phyloP scores from a whole-genome alignment of 2,329 filamentous ascomycete genomes.

The Botrytis galanthina region DNA sequence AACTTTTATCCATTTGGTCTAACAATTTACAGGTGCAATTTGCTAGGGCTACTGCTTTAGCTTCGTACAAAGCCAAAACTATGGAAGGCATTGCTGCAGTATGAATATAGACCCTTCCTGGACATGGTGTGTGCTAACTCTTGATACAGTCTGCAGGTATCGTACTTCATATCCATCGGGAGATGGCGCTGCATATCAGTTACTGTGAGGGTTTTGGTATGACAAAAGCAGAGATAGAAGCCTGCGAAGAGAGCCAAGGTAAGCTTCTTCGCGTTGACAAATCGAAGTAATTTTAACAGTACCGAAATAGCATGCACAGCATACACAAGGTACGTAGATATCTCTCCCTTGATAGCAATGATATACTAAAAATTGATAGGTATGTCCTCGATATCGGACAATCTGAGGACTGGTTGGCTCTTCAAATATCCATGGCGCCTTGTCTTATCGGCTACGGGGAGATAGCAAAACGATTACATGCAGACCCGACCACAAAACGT shows the following conservation, averaged over 20 bases:
- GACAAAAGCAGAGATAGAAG: conserved; percentile 68
- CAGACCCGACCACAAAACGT: conserved; percentile 57
- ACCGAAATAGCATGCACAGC: conserved; percentile 63
- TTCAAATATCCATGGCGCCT: conserved; percentile 81
- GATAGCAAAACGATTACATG: conserved; percentile 69
- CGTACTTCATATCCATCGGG: conserved; percentile 72
- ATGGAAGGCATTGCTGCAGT: conserved; percentile 72
- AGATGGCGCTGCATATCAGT: conserved; percentile 76
- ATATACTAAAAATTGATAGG: conserved; percentile 40
- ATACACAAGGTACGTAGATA: conserved; percentile 55
- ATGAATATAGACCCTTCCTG: conserved; percentile 34
- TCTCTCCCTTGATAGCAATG: neutral
- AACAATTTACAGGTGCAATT: conserved; percentile 66
- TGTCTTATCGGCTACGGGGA: conserved; percentile 87
- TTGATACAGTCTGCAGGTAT: conserved; percentile 59
- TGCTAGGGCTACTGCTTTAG: conserved; percentile 78
- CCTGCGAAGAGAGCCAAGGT: conserved; percentile 73
- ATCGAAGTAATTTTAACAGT: conserved; percentile 20
- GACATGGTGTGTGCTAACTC: neutral
- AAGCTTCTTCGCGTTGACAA: conserved; percentile 28
- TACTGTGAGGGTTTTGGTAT: conserved; percentile 84
- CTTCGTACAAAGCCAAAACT: conserved; percentile 77
- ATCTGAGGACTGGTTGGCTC: conserved; percentile 81
- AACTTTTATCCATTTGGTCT: neutral
- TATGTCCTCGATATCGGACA: conserved; percentile 88